These are phyloP conservation scores for Moesziomyces sp. DNA, from an alignment of 1,284 basidiomycete species.

Conservation along the genomic window DNA sequence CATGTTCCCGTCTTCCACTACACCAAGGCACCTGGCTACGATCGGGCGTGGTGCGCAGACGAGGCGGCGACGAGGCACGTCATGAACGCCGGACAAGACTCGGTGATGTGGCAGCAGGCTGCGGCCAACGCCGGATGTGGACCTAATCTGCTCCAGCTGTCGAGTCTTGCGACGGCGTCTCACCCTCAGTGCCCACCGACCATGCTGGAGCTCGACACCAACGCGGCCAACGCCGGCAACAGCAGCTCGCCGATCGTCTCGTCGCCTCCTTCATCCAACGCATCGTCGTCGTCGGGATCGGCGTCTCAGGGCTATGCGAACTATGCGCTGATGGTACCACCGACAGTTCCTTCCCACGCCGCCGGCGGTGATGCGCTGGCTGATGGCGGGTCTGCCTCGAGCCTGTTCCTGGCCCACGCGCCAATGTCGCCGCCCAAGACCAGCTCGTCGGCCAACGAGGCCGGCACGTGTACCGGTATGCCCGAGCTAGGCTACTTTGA, in stretches of 20 bases:
- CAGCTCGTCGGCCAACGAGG: neutral
- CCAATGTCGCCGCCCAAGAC: neutral
- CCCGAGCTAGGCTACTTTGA: neutral
- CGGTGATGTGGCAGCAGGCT: constrained; percentile 29
- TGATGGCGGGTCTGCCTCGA: neutral
- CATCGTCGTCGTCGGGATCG: constrained; percentile 22
- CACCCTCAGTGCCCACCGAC: constrained; percentile 3
- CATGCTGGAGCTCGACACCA: constrained; percentile 2
- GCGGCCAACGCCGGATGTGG: constrained; percentile 3
- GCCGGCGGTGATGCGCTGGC: neutral
- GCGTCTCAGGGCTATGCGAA: constrained; percentile 18
- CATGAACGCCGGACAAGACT: neutral
- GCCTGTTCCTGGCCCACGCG: neutral
- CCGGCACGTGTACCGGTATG: neutral
- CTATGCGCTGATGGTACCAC: constrained; percentile 29
- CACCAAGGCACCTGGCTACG: constrained; percentile 15
- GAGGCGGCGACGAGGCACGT: constrained; percentile 11
- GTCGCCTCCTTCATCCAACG: constrained; percentile 33
- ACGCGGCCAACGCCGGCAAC: neutral
- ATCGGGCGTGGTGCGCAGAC: constrained; percentile 7
- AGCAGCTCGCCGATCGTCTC: constrained; percentile 27
- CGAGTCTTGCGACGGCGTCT: neutral
- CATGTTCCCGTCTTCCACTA: constrained; percentile 18
- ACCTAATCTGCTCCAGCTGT: constrained; percentile 1
- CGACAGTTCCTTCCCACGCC: constrained; percentile 27